A percentile compares a stretch with the other conserved stretches of the same genome.
These are phyloP conservation scores for Xylaria flabelliformis DNA, from an alignment of 495 filamentous ascomycete species.

Conservation along the genomic window DNA sequence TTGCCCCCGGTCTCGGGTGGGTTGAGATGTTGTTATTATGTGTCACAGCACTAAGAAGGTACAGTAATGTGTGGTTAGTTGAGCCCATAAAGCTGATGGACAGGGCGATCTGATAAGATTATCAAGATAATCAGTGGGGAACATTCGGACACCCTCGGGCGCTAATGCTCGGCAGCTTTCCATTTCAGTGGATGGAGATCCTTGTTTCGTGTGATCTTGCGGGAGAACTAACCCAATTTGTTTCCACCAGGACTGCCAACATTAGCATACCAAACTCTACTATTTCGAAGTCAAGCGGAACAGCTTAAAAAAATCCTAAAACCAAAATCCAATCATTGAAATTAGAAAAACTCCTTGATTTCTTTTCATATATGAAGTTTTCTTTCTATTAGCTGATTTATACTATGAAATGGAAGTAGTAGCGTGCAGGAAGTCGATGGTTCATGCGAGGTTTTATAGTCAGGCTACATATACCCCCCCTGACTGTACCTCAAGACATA, in stretches of 20 bases:
- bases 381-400: not conserved
- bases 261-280: not conserved
- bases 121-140: conserved; percentile 15
- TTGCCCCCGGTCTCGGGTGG: not conserved
- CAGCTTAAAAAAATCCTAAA: not conserved
- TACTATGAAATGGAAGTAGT: not conserved
- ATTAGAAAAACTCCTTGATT: not conserved
- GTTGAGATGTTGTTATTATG: not conserved
- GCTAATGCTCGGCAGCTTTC: conserved; percentile 9
- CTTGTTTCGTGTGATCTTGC: conserved; percentile 16
- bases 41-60: conserved; percentile 2
- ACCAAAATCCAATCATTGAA: not conserved
- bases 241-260: not conserved
- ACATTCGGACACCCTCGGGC: not conserved
- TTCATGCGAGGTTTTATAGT: not conserved
- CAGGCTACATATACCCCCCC: not conserved
- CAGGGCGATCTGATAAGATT: conserved; percentile 16
- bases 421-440: not conserved
- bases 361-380: not conserved
- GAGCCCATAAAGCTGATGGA: not conserved
- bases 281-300: not conserved
- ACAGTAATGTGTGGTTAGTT: not conserved
- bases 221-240: conserved; percentile 18
- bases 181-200: not conserved
- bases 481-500: no score